Conservation (phyloP, 2,329 filamentous ascomycete species). For the Alternaria panax region DNA sequence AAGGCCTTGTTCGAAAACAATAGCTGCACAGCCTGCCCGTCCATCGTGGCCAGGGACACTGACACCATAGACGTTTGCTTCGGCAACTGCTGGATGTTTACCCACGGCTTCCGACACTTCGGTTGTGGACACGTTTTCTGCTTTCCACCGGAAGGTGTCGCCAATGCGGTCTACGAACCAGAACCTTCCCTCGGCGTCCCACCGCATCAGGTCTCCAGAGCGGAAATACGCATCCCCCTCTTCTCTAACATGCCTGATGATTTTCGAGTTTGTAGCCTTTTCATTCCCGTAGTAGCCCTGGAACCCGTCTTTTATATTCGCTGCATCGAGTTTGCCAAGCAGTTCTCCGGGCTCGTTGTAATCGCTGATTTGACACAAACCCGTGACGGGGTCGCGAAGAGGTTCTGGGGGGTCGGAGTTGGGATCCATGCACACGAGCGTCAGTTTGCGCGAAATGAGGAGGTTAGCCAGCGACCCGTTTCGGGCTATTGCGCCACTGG, state of each 20-base stretch:
- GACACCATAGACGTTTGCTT: conserved; percentile 57
- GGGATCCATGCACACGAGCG: conserved; percentile 72
- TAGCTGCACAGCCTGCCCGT: conserved; percentile 54
- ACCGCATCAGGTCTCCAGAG: conserved; percentile 46
- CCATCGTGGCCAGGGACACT: conserved; percentile 54
- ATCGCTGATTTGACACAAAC: conserved; percentile 67
- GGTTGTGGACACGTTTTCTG: conserved; percentile 56
- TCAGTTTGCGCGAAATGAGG: conserved; percentile 59
- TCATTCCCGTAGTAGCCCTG: conserved; percentile 69
- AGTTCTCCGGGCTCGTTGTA: conserved; percentile 76
- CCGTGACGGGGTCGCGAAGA: conserved; percentile 68
- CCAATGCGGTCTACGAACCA: conserved; percentile 51
- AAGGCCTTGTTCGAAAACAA: conserved; percentile 40
- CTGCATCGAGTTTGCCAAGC: conserved; percentile 53
- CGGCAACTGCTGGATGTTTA: conserved; percentile 48
- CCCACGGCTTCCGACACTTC: conserved; percentile 55
- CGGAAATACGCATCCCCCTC: conserved; percentile 51
- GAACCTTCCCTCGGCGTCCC: conserved; percentile 44
- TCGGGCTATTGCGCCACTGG: conserved; percentile 70
- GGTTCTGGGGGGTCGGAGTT: conserved; percentile 67
- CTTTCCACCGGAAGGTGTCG: conserved; percentile 53
- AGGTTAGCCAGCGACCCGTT: conserved; percentile 68
- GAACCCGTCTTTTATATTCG: conserved; percentile 58
- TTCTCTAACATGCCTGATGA: conserved; percentile 43
- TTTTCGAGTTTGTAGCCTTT: conserved; percentile 43